phyloP scores from a whole-genome alignment of 2,329 filamentous ascomycete genomes.

The Pseudogymnoascus sp. region DNA sequence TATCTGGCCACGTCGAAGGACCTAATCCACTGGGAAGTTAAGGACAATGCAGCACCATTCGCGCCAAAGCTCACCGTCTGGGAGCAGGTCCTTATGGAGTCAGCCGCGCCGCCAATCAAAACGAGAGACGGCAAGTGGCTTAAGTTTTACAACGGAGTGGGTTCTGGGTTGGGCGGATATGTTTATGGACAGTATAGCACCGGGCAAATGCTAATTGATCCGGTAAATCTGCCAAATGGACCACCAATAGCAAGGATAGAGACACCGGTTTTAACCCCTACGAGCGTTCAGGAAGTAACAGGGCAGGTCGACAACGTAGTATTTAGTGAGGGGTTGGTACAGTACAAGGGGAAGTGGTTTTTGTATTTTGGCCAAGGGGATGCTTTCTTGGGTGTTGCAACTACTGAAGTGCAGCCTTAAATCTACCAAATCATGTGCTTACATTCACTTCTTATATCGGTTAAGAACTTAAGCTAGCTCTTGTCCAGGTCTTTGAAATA shows the following conservation, averaged over 20 bases:
- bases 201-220: constrained; percentile 31
- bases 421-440: background rate
- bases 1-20: constrained; percentile 28
- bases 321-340: constrained; percentile 29
- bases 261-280: constrained; percentile 25
- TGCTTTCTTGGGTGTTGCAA: constrained; percentile 16
- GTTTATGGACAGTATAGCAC: constrained; percentile 26
- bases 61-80: constrained; percentile 25
- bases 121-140: constrained; percentile 30
- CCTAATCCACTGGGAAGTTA: constrained; percentile 28
- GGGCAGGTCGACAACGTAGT: constrained; percentile 29
- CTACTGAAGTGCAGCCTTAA: background rate
- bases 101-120: constrained; percentile 29
- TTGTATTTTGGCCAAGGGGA: constrained; percentile 29
- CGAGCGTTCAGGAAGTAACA: constrained; percentile 23
- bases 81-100: constrained; percentile 30
- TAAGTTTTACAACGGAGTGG: constrained; percentile 27
- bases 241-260: constrained; percentile 27
- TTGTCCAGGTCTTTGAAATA: too few species aligned
- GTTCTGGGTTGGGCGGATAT: constrained; percentile 25
- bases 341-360: constrained; percentile 29
- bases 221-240: constrained; percentile 20
- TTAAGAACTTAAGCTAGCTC: too few species aligned
- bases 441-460: background rate
- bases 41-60: constrained; percentile 18